Base-by-base conservation (phyloP, 2,329 filamentous ascomycete genomes). In the Trichoderma sp. region DNA sequence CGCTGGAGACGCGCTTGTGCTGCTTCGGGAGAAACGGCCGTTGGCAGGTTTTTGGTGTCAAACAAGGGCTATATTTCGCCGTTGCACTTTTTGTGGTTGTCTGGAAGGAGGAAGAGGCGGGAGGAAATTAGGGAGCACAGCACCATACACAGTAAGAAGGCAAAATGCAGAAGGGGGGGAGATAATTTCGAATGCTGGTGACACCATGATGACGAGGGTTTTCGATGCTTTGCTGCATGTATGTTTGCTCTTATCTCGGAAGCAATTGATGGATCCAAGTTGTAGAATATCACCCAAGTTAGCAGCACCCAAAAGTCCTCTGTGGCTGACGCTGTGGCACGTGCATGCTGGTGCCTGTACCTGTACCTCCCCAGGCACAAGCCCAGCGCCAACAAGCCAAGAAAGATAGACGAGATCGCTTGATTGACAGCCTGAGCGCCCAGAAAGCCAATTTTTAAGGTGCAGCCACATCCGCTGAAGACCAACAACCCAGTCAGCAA, bases 1-100 rank as follows among this genome's bases (percentile, higher is more conserved):
- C 30, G 58, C 63, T 71, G 50, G 47, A 50, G 34, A 11, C 12
- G 32, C 34, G 58, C 43, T 70, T 63, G 32, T 39, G 53, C 68
- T 65, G 61, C 61, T 66, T 71, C 20, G 17, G 68, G 68, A 47
- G 53, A 71, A 66, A 59, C n/a, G 61, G 61, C 68, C 68, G 68
- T 47, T 57, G 43, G 61, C 28, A 43, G 47, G 47, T 26, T 47
- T 32, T 50, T 65, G n/a, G n/a, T 53, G 47, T 53, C 47, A 6
- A 43, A 43, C 20, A 23, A 53, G n/a, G 47, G 39, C 28, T 36
- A 30, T 20, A 47, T 64, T 20, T 64, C 61, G 26, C 62, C 62
- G 62, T 50, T 28, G 5, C 26, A 28, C 13, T 39, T 17, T 39
- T 39, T 30, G 20, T 50, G 30, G 9, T n/a, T n/a, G 15, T n/a